These are phyloP conservation scores for Pestalotiopsis sp. DNA, from an alignment of 2,329 filamentous ascomycete species.

Conservation along the genomic window DNA sequence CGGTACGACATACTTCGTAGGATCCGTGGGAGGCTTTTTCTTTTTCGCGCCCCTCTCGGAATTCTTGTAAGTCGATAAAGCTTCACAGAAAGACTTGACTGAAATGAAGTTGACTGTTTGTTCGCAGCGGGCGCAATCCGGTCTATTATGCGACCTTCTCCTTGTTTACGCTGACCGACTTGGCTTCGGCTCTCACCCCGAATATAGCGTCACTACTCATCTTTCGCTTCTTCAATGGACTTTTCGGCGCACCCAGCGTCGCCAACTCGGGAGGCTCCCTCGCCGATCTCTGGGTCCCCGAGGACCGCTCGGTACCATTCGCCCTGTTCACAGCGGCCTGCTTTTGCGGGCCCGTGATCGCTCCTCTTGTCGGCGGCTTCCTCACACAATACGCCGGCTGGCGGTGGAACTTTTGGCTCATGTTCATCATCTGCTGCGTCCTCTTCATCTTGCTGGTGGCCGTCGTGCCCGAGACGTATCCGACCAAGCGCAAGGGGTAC, in stretches of 20 bases:
- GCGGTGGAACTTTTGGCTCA: constrained; percentile 42
- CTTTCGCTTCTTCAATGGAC: constrained; percentile 45
- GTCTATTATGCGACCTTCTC: background rate
- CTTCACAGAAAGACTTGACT: background rate
- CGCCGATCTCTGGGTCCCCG: constrained; percentile 42
- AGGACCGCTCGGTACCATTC: constrained; percentile 36
- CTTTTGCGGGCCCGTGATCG: background rate
- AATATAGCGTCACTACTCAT: constrained; percentile 26
- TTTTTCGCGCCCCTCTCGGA: constrained; percentile 8
- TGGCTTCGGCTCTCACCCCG: constrained; percentile 55
- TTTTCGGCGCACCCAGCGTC: constrained; percentile 44
- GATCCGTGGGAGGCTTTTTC: background rate
- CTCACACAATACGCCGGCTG: constrained; percentile 14
- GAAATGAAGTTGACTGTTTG: background rate
- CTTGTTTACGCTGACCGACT: background rate
- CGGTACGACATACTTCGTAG: constrained; percentile 1
- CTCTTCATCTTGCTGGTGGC: constrained; percentile 27
- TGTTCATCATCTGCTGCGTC: constrained; percentile 39
- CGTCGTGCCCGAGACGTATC: constrained; percentile 38
- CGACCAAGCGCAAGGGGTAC: constrained; percentile 32
- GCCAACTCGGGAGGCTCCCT: constrained; percentile 44
- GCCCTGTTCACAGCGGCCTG: constrained; percentile 33
- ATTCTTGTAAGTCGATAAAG: background rate
- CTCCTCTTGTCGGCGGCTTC: constrained; percentile 17
- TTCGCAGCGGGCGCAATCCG: background rate